Evolutionary conservation across 2,329 filamentous ascomycete species (phyloP), one percentile per base, ranked within the genome.

Genomic region (Trichoderma arundinaceum): DNA sequence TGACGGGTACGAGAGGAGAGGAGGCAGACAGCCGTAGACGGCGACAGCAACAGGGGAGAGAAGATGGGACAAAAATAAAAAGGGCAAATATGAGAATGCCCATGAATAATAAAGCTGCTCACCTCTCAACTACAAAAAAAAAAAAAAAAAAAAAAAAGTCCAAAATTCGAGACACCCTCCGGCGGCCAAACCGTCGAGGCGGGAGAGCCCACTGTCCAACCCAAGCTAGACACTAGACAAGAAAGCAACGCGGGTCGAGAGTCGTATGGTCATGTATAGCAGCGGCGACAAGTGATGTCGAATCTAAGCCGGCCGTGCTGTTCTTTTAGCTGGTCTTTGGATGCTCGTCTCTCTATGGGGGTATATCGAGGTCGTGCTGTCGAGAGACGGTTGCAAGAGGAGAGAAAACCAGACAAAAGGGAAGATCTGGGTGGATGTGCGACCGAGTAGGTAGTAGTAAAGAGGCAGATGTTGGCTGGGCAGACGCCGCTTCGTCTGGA

Each of bases 371-470:
- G 33, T 52, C n/a, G 48, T 44, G 15, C 8, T 46, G 54, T 65
- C 38, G 17, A 17, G 38, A 52, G 44, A 56, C 32, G 35, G 19
- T 64, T 60, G 64, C 49, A 54, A 49, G 35, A 49, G 48, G 19
- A 61, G 49, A 53, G 51, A 35, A 57, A 52, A n/a, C 57, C 41
- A 43, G 44, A 66, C 43, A 41, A 52, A 62, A 35, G 51, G 33
- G 38, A 59, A 54, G 62, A 59, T 59, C 56, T 59, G 56, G 56
- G 56, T 61, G 49, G 64, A 66, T 57, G 64, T 66, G 56, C 54
- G 63, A 60, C 63, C 63, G 48, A 60, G 63, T 28, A 52, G 56
- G 48, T 64, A 59, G 39, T 38, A 60, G 15, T 9, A 19, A 32
- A 49, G 43, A 61, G 58, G 28, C 28, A 60, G 54, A 62, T 39